Evolutionary conservation across 163 green algal genomes (phyloP).

Genomic region (Coccomyxa subellipsoidea): DNA sequence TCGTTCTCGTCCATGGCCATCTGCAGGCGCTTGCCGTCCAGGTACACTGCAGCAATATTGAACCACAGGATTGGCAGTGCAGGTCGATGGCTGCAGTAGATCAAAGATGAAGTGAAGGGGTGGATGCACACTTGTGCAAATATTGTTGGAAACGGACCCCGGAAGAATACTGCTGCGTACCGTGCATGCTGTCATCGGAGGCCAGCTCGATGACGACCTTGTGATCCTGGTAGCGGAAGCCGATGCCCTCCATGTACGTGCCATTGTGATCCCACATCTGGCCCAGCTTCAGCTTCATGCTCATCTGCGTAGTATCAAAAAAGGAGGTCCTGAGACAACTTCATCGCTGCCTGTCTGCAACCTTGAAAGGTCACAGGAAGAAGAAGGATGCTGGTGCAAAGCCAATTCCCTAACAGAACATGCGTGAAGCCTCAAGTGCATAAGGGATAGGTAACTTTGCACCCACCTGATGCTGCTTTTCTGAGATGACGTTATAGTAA

Average conservation of each 20-base stretch:
- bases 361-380: no score
- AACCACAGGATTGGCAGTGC: background rate
- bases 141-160: background rate
- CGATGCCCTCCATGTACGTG: no score
- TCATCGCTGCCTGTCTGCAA: no score
- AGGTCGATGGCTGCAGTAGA: background rate
- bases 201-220: background rate
- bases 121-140: background rate
- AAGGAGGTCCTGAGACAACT: no score
- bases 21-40: conserved; percentile 4
- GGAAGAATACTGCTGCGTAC: background rate
- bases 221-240: background rate
- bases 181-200: background rate
- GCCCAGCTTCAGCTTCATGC: conserved; percentile 2
- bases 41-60: background rate
- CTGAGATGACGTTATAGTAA: conserved; percentile 5
- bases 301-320: background rate
- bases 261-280: conserved; percentile 8
- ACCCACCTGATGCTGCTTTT: background rate
- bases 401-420: background rate
- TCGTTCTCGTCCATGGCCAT: background rate
- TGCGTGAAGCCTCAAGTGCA: background rate
- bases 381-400: background rate
- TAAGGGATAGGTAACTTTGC: background rate
- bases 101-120: background rate